phyloP scores from a whole-genome alignment of 23 red algal genomes.

The Cyanidiococcus yangmingshanensis region DNA sequence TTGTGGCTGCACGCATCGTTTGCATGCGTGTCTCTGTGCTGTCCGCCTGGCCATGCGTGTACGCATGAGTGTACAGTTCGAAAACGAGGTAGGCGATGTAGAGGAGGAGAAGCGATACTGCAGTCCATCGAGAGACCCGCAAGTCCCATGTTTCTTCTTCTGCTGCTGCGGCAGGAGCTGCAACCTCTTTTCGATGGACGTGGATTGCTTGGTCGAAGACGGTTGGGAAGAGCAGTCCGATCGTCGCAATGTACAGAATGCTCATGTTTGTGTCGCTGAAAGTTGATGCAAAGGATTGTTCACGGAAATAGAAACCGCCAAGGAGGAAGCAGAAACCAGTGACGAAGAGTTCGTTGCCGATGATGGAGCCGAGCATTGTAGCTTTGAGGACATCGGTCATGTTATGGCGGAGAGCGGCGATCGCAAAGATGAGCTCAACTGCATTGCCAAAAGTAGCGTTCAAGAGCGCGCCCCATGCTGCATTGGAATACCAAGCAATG shows the following conservation, averaged over 20 bases:
- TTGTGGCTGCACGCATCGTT: background rate
- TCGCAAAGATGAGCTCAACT: slow-evolving; percentile 83
- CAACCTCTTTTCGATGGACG: background rate
- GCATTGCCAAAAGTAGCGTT: slow-evolving; percentile 99
- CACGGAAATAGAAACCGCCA: slow-evolving; percentile 54
- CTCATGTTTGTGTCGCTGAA: slow-evolving; percentile 62
- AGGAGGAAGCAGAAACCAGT: slow-evolving; percentile 74
- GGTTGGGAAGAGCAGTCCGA: slow-evolving; percentile 71
- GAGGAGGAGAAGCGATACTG: slow-evolving; percentile 49
- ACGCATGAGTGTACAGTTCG: slow-evolving; percentile 74
- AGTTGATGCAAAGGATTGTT: slow-evolving; percentile 48
- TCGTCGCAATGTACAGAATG: slow-evolving; percentile 59
- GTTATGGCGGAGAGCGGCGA: slow-evolving; percentile 55
- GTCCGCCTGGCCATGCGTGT: slow-evolving; percentile 17
- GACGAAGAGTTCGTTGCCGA: slow-evolving; percentile 83
- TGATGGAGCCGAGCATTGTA: slow-evolving; percentile 82
- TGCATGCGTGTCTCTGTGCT: background rate
- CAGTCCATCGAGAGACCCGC: slow-evolving; percentile 33
- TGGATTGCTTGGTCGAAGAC: slow-evolving; percentile 35
- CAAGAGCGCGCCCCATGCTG: slow-evolving; percentile 63
- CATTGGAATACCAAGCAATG: slow-evolving; percentile 75
- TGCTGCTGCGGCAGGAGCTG: background rate
- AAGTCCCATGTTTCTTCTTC: slow-evolving; percentile 17
- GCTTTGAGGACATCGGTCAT: slow-evolving; percentile 60
- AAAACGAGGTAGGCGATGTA: slow-evolving; percentile 74